Evolutionary conservation across 805 yeast species (phyloP).

Genomic region (Wickerhamomyces sydowiorum): DNA sequence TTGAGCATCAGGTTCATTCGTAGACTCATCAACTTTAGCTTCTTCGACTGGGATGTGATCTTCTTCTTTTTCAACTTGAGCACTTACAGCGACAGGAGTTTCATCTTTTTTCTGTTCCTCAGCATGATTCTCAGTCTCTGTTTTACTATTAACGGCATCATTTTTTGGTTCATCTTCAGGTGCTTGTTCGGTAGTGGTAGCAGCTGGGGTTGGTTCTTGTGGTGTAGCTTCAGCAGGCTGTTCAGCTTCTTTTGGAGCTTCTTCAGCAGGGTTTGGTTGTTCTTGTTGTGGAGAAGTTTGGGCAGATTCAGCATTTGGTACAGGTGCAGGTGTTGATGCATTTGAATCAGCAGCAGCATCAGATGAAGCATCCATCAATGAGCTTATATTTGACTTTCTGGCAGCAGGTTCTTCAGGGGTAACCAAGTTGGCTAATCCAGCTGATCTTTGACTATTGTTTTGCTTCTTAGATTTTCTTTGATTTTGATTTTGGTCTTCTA

Average conservation of each 20-base stretch:
- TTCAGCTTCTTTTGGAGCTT: constrained; percentile 2
- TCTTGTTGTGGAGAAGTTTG: too few species aligned
- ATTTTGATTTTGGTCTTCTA: constrained; percentile 1
- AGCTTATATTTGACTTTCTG: constrained; percentile 1
- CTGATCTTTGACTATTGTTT: background rate
- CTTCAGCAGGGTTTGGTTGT: background rate
- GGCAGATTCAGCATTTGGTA: background rate
- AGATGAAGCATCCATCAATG: constrained; percentile 3
- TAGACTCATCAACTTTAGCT: too few species aligned
- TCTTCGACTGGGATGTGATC: too few species aligned
- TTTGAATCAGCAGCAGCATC: constrained; percentile 25
- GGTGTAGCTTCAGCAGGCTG: constrained; percentile 5
- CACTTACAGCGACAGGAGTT: too few species aligned
- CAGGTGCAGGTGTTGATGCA: constrained; percentile 6
- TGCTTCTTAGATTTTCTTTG: constrained; percentile 2
- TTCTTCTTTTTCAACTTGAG: too few species aligned
- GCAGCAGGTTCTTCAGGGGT: background rate
- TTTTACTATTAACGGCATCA: background rate
- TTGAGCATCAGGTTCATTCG: too few species aligned
- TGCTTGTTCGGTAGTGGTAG: constrained; percentile 1
- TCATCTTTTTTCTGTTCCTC: too few species aligned
- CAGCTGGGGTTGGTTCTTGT: constrained; percentile 4
- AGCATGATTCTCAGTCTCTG: background rate
- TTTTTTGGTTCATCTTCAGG: constrained; percentile 2
- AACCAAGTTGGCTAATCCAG: background rate